phyloP scores from a whole-genome alignment of 495 filamentous ascomycete genomes.

The Trichoderma erinaceum region DNA sequence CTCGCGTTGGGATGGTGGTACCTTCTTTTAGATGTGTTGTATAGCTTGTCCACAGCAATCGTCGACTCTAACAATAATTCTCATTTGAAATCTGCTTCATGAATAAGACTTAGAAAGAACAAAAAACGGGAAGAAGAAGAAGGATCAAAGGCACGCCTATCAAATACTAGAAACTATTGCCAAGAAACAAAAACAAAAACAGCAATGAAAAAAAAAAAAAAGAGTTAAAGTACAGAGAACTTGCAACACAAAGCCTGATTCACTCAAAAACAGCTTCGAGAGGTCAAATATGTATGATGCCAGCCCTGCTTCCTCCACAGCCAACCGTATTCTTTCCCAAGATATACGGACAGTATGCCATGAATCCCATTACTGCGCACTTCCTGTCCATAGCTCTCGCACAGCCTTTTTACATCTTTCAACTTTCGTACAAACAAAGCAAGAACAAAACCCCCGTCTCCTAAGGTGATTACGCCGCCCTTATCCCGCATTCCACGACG shows the following conservation, averaged over 20 bases:
- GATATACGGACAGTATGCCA: background rate
- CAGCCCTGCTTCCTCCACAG: background rate
- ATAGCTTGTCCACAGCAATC: no score
- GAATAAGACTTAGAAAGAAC: background rate
- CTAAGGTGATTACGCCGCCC: background rate
- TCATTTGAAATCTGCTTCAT: background rate
- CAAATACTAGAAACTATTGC: constrained; percentile 12
- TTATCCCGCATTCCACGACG: no score
- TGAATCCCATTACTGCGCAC: background rate
- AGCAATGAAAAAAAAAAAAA: background rate
- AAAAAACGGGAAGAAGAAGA: constrained; percentile 24
- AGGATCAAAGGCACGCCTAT: constrained; percentile 57
- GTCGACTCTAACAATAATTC: no score
- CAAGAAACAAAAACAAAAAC: background rate
- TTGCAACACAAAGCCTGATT: background rate
- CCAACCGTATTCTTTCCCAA: background rate
- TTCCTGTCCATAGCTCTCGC: background rate
- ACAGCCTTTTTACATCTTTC: background rate
- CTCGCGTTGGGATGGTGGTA: background rate
- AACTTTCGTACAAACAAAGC: background rate
- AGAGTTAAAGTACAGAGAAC: constrained; percentile 9
- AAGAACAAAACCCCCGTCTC: background rate
- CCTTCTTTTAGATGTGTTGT: no score
- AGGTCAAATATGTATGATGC: background rate
- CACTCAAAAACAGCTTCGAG: background rate